A percentile compares a stretch with the other conserved stretches of the same genome.
Conservation (phyloP, 768 basidiomycete genomes). For the Mycena floridula region DNA sequence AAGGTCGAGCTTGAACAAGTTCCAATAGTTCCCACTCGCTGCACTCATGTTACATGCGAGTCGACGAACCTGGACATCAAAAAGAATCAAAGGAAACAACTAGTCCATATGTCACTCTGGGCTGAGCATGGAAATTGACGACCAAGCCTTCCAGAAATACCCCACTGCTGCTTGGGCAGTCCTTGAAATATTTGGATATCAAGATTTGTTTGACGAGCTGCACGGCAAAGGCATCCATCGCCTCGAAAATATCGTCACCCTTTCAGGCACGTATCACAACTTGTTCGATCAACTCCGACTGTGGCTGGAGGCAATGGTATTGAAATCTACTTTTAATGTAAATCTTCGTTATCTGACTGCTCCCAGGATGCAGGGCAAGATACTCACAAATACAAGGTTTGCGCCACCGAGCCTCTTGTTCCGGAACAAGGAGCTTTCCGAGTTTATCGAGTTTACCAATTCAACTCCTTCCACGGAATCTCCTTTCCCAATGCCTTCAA, state of each 20-base stretch:
- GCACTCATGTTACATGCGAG: background rate
- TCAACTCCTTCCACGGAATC: background rate
- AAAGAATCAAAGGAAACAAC: background rate
- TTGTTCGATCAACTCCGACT: background rate
- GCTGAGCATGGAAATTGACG: background rate
- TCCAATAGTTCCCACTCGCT: background rate
- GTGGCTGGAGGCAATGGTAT: background rate
- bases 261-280: background rate
- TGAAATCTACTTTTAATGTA: background rate
- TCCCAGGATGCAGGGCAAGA: background rate
- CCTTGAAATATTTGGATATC: conserved; percentile 7
- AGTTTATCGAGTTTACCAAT: background rate
- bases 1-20: too few relatives aligned
- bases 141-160: background rate
- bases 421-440: background rate
- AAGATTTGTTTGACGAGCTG: conserved; percentile 3
- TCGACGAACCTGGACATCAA: background rate
- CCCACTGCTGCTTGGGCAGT: conserved; percentile 8
- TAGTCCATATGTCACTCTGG: background rate
- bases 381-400: background rate
- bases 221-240: conserved; percentile 11
- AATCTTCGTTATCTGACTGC: background rate
- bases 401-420: background rate
- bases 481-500: background rate
- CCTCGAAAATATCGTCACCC: conserved; percentile 2